phyloP scores from a whole-genome alignment of 2,329 filamentous ascomycete species.

The Nannizzia gypsea region DNA sequence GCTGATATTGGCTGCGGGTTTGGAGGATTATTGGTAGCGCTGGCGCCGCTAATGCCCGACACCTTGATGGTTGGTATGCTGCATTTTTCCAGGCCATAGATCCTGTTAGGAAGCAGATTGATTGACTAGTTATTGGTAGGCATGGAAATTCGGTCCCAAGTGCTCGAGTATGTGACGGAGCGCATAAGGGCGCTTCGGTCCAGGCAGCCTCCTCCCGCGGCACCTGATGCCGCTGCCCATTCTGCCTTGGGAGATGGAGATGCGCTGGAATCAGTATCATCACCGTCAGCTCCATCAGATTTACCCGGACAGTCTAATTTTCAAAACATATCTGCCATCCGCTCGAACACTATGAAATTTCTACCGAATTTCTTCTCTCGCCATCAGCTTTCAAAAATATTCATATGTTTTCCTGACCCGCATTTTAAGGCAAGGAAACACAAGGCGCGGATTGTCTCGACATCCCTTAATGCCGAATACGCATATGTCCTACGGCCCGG shows the following conservation, averaged over 20 bases:
- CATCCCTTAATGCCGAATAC: conserved; percentile 83
- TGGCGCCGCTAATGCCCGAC: conserved; percentile 69
- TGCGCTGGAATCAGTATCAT: background rate
- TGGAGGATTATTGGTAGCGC: conserved; percentile 75
- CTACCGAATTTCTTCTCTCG: conserved; percentile 92
- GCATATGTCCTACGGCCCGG: conserved; percentile 74
- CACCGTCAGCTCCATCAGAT: background rate
- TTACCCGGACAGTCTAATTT: conserved; percentile 36
- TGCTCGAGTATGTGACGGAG: conserved; percentile 81
- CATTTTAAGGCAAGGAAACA: conserved; percentile 97
- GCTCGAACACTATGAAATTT: conserved; percentile 98
- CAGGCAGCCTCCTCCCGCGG: conserved; percentile 27
- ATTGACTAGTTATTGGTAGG: conserved; percentile 42
- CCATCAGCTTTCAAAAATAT: conserved; percentile 74
- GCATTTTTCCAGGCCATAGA: background rate
- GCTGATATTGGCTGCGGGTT: conserved; percentile 97
- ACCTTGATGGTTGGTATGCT: conserved; percentile 66
- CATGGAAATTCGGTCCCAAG: conserved; percentile 83
- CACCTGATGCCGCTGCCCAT: conserved; percentile 8
- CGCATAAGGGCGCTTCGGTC: conserved; percentile 67
- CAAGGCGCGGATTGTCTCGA: conserved; percentile 87
- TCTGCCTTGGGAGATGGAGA: conserved; percentile 1
- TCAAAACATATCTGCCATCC: conserved; percentile 78
- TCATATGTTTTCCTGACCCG: conserved; percentile 96
- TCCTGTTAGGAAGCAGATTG: too few relatives aligned